These are phyloP conservation scores for Cryptomeria japonica DNA, from an alignment of 75 land plant species.

Conservation along the genomic window DNA sequence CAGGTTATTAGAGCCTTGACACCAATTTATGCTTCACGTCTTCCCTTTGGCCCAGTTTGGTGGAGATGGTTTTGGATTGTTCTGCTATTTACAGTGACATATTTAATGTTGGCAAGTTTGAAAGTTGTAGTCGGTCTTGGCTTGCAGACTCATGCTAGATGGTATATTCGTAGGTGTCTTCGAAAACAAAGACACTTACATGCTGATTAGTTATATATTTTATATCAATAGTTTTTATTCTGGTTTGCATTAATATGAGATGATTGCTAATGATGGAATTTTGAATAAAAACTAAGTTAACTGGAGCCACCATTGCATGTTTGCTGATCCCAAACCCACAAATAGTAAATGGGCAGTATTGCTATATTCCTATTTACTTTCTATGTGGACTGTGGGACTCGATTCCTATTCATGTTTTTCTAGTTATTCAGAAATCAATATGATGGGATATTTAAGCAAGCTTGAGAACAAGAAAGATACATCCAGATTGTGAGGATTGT, in stretches of 20 bases:
- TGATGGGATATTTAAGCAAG: background rate
- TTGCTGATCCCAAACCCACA: background rate
- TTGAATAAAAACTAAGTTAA: background rate
- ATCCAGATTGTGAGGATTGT: background rate
- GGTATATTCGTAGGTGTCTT: slow-evolving; percentile 73
- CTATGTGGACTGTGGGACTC: background rate
- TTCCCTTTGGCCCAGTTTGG: slow-evolving; percentile 58
- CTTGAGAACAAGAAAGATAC: background rate
- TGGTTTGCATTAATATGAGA: background rate
- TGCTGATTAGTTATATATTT: slow-evolving; percentile 42
- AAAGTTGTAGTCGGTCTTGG: slow-evolving; percentile 77
- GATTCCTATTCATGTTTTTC: background rate
- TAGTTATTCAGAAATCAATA: background rate
- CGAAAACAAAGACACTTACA: slow-evolving; percentile 67
- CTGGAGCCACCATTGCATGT: background rate
- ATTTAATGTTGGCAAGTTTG: slow-evolving; percentile 58
- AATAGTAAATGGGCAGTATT: background rate
- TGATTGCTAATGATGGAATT: background rate
- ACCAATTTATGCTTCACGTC: slow-evolving; percentile 85
- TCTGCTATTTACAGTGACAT: slow-evolving; percentile 56
- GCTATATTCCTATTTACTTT: background rate
- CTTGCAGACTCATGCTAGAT: slow-evolving; percentile 69
- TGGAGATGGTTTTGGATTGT: slow-evolving; percentile 56
- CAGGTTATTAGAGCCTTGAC: slow-evolving; percentile 88
- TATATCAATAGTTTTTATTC: background rate